phyloP scores from a whole-genome alignment of 768 basidiomycete genomes.

The Rhizopogon vulgaris region DNA sequence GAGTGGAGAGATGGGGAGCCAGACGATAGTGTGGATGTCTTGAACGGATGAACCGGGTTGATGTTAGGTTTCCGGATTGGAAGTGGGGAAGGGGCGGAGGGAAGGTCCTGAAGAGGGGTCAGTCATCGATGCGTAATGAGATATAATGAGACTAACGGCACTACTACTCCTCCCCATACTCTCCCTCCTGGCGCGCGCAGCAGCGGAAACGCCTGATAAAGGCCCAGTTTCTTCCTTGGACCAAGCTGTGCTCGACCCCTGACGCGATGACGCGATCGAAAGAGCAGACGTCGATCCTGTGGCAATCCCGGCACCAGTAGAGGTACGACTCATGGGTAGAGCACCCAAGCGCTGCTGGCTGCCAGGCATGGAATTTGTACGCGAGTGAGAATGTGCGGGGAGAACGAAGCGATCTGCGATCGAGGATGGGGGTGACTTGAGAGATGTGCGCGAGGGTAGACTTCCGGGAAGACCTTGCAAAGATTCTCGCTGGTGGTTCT shows the following conservation, averaged over 20 bases:
- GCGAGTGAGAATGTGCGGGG: conserved; percentile 23
- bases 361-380: conserved; percentile 31
- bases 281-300: conserved; percentile 31
- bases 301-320: conserved; percentile 24
- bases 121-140: neutral
- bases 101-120: conserved; percentile 25
- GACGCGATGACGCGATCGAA: conserved; percentile 37
- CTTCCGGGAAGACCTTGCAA: conserved; percentile 37
- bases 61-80: conserved; percentile 41
- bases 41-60: conserved; percentile 41
- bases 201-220: conserved; percentile 24
- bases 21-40: conserved; percentile 43
- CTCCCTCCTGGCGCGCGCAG: conserved; percentile 44
- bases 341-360: conserved; percentile 30
- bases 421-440: conserved; percentile 39
- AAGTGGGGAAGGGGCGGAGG: conserved; percentile 32
- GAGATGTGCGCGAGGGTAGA: conserved; percentile 33
- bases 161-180: conserved; percentile 33
- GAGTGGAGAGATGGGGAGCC: conserved; percentile 45
- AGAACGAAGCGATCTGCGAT: conserved; percentile 42
- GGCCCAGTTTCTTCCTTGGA: conserved; percentile 30
- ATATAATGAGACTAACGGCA: conserved; percentile 9
- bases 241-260: conserved; percentile 30
- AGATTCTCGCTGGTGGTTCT: conserved; percentile 57
- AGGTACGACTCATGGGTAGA: conserved; percentile 29